Percentiles rank a stretch among this genome's conserved stretches.
These are phyloP conservation scores for Ganoderma boninense DNA, from an alignment of 1,284 basidiomycete genomes.

Conservation along the genomic window DNA sequence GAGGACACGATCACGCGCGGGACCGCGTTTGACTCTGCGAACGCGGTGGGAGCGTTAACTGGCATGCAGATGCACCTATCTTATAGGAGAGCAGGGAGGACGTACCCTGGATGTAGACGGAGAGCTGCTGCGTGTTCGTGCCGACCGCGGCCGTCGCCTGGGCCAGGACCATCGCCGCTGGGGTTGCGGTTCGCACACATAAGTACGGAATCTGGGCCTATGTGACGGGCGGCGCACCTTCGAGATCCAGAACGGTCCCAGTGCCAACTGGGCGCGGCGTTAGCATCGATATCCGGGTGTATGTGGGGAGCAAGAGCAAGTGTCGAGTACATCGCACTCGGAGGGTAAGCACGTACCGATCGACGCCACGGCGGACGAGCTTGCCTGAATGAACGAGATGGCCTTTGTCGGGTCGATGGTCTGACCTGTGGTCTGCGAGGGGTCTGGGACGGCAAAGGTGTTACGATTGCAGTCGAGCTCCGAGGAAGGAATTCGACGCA, in stretches of 20 bases:
- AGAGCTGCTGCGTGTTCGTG: constrained; percentile 16
- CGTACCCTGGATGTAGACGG: constrained; percentile 16
- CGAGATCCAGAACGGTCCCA: constrained; percentile 8
- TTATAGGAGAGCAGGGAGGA: no score
- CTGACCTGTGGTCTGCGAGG: constrained; percentile 5
- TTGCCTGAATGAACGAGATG: constrained; percentile 7
- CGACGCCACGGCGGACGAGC: constrained; percentile 1
- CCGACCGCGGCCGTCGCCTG: constrained; percentile 7
- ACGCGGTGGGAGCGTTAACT: no score
- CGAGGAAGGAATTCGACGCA: background rate
- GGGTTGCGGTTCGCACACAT: background rate
- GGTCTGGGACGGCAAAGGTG: background rate
- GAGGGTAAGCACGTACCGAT: constrained; percentile 18
- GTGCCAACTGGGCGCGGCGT: constrained; percentile 9
- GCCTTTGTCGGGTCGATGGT: constrained; percentile 9
- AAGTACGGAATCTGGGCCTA: no score
- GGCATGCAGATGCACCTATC: no score
- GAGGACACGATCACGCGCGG: constrained; percentile 40
- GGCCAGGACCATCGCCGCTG: constrained; percentile 9
- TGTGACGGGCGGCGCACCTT: constrained; percentile 7
- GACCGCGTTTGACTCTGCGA: constrained; percentile 30
- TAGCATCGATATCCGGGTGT: background rate
- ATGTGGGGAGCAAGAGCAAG: no score
- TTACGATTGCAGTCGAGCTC: background rate
- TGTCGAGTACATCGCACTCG: no score